These are phyloP conservation scores for Trichoderma atrobrunneum DNA, from an alignment of 2,329 filamentous ascomycete species.

Conservation along the genomic window DNA sequence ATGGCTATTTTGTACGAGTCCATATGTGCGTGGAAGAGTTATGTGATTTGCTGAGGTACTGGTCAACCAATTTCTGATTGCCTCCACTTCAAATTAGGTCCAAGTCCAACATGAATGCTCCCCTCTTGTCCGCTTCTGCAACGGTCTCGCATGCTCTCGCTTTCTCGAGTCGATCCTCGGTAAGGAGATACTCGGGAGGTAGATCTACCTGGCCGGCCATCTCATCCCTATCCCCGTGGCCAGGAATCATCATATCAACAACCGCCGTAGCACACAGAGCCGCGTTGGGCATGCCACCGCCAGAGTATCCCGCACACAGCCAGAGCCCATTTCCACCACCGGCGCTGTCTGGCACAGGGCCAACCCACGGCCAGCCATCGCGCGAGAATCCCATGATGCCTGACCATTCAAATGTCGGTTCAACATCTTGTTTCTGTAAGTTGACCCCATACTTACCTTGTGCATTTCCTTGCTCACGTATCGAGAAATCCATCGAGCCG, in stretches of 20 bases:
- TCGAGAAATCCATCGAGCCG: neutral
- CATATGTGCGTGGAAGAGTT: too few relatives aligned
- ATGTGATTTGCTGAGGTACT: neutral
- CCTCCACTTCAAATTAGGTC: neutral
- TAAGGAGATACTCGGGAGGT: neutral
- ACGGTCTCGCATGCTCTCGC: neutral
- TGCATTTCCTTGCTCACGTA: neutral
- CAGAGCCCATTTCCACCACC: neutral
- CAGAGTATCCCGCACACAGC: neutral
- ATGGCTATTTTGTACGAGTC: too few relatives aligned
- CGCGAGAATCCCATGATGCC: neutral
- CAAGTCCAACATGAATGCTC: neutral
- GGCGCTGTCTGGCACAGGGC: neutral
- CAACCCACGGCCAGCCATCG: neutral
- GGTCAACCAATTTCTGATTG: neutral
- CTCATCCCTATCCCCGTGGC: neutral
- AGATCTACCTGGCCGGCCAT: neutral
- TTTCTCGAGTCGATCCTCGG: neutral
- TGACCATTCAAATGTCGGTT: neutral
- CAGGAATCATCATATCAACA: neutral
- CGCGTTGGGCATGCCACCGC: neutral
- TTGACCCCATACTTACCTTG: neutral
- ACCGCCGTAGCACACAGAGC: neutral
- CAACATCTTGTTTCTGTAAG: fast-evolving
- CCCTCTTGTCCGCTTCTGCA: neutral